A percentile compares a stretch with the other conserved stretches of the same genome.
Conservation (phyloP, 805 yeast genomes). For the Candida chilensis region DNA sequence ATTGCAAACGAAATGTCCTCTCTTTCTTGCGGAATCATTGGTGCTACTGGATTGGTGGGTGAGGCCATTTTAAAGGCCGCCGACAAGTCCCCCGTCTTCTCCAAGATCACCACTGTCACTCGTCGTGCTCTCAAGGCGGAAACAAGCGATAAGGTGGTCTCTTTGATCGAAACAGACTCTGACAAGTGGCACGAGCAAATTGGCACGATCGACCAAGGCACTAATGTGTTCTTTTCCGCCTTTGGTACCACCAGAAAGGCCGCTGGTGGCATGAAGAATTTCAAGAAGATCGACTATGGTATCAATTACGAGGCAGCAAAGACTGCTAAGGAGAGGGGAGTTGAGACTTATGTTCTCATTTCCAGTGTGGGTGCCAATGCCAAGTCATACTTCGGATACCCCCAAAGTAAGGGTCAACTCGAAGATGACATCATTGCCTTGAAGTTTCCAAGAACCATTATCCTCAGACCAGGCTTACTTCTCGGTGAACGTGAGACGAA, state of each 20-base stretch:
- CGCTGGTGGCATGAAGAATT: conserved; percentile 70
- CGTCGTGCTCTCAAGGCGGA: conserved; percentile 32
- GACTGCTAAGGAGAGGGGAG: conserved; percentile 65
- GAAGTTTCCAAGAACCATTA: conserved; percentile 62
- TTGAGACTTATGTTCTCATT: conserved; percentile 57
- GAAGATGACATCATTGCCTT: conserved; percentile 60
- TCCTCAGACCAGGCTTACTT: conserved; percentile 70
- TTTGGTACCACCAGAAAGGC: conserved; percentile 68
- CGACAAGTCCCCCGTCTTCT: conserved; percentile 19
- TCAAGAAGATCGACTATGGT: conserved; percentile 66
- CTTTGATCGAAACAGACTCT: conserved; percentile 35
- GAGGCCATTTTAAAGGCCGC: conserved; percentile 39
- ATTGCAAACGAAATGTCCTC: not conserved
- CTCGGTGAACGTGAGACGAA: conserved; percentile 49
- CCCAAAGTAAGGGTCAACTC: conserved; percentile 63
- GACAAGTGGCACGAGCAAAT: conserved; percentile 40
- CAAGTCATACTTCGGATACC: conserved; percentile 49
- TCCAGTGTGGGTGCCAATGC: conserved; percentile 59
- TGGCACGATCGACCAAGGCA: conserved; percentile 14
- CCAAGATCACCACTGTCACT: conserved; percentile 36
- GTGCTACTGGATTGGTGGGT: conserved; percentile 81
- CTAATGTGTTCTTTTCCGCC: conserved; percentile 46
- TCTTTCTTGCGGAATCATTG: conserved; percentile 31
- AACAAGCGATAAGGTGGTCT: conserved; percentile 17
- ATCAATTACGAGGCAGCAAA: conserved; percentile 60